Conservation (phyloP, 768 basidiomycete species). For the Tephrocybe sp. region DNA sequence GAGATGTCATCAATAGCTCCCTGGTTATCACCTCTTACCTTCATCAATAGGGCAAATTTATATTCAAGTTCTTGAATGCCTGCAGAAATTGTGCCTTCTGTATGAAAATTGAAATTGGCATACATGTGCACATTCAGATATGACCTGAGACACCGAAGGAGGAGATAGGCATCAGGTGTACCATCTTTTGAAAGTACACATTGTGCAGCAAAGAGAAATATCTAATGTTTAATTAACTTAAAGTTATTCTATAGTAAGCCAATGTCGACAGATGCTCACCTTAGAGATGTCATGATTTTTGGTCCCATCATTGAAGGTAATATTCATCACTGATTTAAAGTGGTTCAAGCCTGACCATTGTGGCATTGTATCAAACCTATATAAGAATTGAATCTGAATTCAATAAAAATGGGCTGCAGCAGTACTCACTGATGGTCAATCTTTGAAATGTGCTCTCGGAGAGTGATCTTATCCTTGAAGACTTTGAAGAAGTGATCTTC, state of each 20-base stretch:
- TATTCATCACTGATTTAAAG: conserved; percentile 8
- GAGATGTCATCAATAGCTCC: too few species aligned
- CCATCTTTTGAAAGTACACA: background rate
- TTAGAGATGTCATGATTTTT: conserved; percentile 13
- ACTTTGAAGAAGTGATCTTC: conserved; percentile 31
- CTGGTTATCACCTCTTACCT: too few species aligned
- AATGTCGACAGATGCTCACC: background rate
- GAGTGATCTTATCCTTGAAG: conserved; percentile 21
- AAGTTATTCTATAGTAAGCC: background rate
- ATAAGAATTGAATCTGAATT: background rate
- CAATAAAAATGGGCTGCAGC: background rate
- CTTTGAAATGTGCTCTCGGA: conserved; percentile 11
- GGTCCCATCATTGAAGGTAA: conserved; percentile 11
- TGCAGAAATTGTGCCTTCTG: background rate
- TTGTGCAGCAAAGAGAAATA: conserved; percentile 1
- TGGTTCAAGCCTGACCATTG: conserved; percentile 11
- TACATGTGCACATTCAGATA: conserved; percentile 6
- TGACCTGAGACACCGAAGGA: background rate
- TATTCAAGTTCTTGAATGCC: conserved; percentile 18
- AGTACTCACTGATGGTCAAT: conserved; percentile 24
- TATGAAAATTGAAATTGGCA: conserved; percentile 8
- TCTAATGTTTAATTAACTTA: background rate
- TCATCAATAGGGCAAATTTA: conserved; percentile 18
- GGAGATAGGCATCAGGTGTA: background rate
- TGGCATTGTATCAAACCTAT: conserved; percentile 6